Evolutionary conservation across 1,284 basidiomycete genomes (phyloP), one percentile per base, ranked within the genome.

Genomic region (Cryptococcus sp.): DNA sequence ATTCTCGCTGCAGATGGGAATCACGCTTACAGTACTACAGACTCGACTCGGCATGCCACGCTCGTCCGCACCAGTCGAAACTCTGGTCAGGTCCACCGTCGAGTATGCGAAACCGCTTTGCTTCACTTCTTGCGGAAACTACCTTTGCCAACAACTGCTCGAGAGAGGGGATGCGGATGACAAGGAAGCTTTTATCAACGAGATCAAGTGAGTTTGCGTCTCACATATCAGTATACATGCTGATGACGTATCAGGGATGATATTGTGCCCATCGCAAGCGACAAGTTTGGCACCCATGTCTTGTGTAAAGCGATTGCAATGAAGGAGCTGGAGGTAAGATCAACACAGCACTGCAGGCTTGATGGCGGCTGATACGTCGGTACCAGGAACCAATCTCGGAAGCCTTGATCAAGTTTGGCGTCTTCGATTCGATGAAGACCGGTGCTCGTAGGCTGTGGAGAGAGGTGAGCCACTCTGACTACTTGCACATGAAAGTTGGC

Each of bases 261-360:
- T 20, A 62, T 76, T 17, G 68, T 76, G 20, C 51, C 66, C 23
- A 76, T 76, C 52, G 75, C 75, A 13, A 73, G 72, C 57, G 69
- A 75, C 61, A 75, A 74, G 48, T 75, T 75, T 60, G 75, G 75
- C 1, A 73, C 72, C 1, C 75, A 76, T 50, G 75, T 76, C n/a
- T 61, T 76, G 38, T 72, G 72, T 57, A 75, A 75, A 50, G 75
- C 73, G 5, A 61, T 76, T 22, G 56, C 66, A 3, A 58, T 71
- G 30, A 71, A 68, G 53, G 75, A 76, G 55, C 63, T 76, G 5
- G 73, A 76, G 64, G 73, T 73, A 20, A 55, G 65, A 40, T 20
- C 25, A 17, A 11, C 42, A 35, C 17, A 2, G 40, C 7, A 20
- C 30, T 16, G 27, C 7, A 1, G 16, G 20, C 2, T 20, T 3